Evolutionary conservation across 2,329 filamentous ascomycete genomes (phyloP).

Genomic region (Macrophomina tecta): DNA sequence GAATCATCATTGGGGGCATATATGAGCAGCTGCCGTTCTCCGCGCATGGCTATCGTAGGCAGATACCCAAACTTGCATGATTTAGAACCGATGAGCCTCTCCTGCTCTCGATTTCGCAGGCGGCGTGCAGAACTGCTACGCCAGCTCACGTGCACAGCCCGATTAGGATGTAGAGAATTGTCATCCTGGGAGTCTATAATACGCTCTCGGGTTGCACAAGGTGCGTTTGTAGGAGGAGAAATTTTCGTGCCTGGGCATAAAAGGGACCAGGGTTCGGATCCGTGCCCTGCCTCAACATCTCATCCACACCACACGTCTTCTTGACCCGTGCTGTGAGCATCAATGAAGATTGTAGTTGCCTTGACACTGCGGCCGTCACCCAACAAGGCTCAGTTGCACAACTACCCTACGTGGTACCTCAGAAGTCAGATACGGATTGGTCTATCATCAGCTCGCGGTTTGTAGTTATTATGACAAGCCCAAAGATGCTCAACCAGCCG

Average conservation of each 20-base stretch:
- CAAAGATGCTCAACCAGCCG: background rate
- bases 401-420: background rate
- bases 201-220: slow-evolving; percentile 9
- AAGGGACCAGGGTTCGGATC: too few species aligned
- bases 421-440: slow-evolving; percentile 28
- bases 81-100: background rate
- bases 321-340: background rate
- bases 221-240: slow-evolving; percentile 11
- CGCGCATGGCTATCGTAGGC: background rate
- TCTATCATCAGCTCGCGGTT: slow-evolving; percentile 15
- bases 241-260: background rate
- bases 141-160: background rate
- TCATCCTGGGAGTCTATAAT: background rate
- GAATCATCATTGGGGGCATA: background rate
- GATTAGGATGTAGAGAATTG: slow-evolving; percentile 4
- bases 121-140: background rate
- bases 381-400: too few species aligned
- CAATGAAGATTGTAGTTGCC: too few species aligned
- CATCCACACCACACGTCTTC: too few species aligned
- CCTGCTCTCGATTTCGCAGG: background rate
- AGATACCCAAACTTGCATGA: background rate
- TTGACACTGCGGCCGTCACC: background rate
- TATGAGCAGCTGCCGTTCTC: background rate
- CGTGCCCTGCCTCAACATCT: too few species aligned
- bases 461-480: slow-evolving; percentile 20